Percentiles rank a stretch among this genome's conserved stretches.
phyloP scores from a whole-genome alignment of 2,329 filamentous ascomycete genomes.

The Pseudogymnoascus sp. region DNA sequence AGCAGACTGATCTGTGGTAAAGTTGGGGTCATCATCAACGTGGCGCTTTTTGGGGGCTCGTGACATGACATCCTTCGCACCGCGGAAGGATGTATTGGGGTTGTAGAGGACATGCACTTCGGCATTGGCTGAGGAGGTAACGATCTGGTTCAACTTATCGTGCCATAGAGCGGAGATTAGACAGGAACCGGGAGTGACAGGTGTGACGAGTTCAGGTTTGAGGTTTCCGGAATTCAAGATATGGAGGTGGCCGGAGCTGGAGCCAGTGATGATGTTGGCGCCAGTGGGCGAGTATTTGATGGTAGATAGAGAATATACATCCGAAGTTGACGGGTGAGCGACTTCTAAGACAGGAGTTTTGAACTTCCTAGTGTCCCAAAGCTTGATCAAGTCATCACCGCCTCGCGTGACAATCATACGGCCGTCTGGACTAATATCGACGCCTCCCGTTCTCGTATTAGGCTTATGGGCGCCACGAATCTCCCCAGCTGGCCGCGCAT shows the following conservation, averaged over 20 bases:
- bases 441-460: slow-evolving; percentile 83
- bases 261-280: slow-evolving; percentile 82
- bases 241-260: slow-evolving; percentile 75
- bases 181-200: slow-evolving; percentile 77
- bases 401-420: slow-evolving; percentile 84
- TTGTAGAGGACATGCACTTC: slow-evolving; percentile 88
- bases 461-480: slow-evolving; percentile 74
- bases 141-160: slow-evolving; percentile 87
- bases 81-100: slow-evolving; percentile 70
- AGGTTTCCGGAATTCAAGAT: slow-evolving; percentile 92
- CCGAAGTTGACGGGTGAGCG: slow-evolving; percentile 72
- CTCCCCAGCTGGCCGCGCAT: slow-evolving; percentile 72
- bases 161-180: slow-evolving; percentile 88
- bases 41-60: slow-evolving; percentile 91
- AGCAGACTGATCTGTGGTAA: slow-evolving; percentile 75
- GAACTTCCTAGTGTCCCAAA: slow-evolving; percentile 96
- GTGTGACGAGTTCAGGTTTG: slow-evolving; percentile 73
- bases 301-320: slow-evolving; percentile 74
- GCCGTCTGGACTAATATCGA: slow-evolving; percentile 87
- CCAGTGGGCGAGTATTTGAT: slow-evolving; percentile 84
- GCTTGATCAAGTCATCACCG: slow-evolving; percentile 85
- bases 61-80: slow-evolving; percentile 83
- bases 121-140: slow-evolving; percentile 86
- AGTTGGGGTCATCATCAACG: slow-evolving; percentile 81
- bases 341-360: slow-evolving; percentile 78